Percentiles rank a stretch among this genome's conserved stretches.
Evolutionary conservation across 2,329 filamentous ascomycete species (phyloP).

Genomic region (Diaporthe humulicola): DNA sequence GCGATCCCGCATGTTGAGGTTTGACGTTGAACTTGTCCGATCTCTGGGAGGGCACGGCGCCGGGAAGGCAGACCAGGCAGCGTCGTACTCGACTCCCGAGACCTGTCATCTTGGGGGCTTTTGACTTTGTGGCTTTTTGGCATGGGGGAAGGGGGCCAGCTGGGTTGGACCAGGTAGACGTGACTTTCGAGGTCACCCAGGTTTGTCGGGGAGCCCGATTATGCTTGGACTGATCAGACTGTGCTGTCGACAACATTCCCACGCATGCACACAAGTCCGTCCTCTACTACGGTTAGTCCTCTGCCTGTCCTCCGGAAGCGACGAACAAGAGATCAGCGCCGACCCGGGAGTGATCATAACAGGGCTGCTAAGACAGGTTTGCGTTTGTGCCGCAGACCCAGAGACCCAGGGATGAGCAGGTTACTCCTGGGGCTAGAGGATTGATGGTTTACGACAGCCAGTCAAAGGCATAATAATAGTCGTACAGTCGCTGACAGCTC

Average conservation of each 20-base stretch:
- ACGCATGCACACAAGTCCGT: not conserved
- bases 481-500: not conserved
- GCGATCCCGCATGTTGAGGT: slow-evolving; percentile 9
- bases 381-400: not conserved
- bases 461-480: slow-evolving; percentile 23
- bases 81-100: slow-evolving; percentile 30
- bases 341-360: slow-evolving; percentile 23
- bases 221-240: not conserved
- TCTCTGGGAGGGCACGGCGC: not conserved
- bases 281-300: not conserved
- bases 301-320: not conserved
- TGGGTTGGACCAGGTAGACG: slow-evolving; percentile 19
- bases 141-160: not conserved
- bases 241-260: not conserved
- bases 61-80: not conserved
- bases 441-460: slow-evolving; percentile 31
- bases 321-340: slow-evolving; percentile 24
- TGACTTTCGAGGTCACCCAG: slow-evolving; percentile 4
- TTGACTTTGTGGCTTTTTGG: slow-evolving; percentile 3
- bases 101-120: slow-evolving; percentile 18
- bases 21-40: slow-evolving; percentile 31
- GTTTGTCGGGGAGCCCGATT: slow-evolving; percentile 7
- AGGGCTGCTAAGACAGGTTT: not conserved
- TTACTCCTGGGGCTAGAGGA: not conserved
- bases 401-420: slow-evolving; percentile 10